Evolutionary conservation across 768 basidiomycete genomes (phyloP).

Genomic region (Inosperma sp.): DNA sequence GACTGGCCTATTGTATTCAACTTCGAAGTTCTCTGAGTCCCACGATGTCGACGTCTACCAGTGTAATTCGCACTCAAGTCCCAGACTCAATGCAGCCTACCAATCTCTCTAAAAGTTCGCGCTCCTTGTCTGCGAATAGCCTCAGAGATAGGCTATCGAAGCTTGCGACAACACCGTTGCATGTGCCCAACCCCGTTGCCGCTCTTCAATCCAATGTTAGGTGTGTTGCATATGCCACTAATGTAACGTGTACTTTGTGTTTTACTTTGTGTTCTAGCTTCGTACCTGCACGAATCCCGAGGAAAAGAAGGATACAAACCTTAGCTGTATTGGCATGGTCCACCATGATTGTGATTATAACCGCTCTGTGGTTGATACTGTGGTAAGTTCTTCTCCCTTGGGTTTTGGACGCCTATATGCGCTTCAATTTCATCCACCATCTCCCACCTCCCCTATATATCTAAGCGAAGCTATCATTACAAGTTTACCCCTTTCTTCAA

Average conservation of each 20-base stretch:
- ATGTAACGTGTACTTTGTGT: neutral
- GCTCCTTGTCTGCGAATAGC: conserved; percentile 56
- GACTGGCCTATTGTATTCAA: too few relatives aligned
- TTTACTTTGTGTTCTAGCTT: conserved; percentile 44
- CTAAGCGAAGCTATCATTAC: neutral
- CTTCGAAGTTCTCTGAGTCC: neutral
- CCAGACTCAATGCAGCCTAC: neutral
- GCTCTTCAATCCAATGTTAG: conserved; percentile 70
- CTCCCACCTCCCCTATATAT: neutral
- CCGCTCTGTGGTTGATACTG: conserved; percentile 69
- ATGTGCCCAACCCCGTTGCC: conserved; percentile 47
- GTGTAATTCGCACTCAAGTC: too few relatives aligned
- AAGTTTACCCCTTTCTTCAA: neutral
- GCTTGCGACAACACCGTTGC: conserved; percentile 49
- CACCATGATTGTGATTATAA: conserved; percentile 64
- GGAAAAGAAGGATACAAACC: conserved; percentile 83
- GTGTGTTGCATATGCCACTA: conserved; percentile 39
- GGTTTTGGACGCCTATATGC: neutral
- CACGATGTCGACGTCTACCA: conserved; percentile 13
- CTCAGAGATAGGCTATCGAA: conserved; percentile 61
- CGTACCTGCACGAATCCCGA: conserved; percentile 81
- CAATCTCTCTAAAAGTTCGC: conserved; percentile 13
- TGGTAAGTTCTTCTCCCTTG: conserved; percentile 50
- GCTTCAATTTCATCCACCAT: neutral
- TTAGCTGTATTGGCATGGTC: conserved; percentile 87